Evolutionary conservation across 441 rosid genomes (phyloP), one percentile per base, ranked within the genome.

Genomic region (Populus tomentosa): DNA sequence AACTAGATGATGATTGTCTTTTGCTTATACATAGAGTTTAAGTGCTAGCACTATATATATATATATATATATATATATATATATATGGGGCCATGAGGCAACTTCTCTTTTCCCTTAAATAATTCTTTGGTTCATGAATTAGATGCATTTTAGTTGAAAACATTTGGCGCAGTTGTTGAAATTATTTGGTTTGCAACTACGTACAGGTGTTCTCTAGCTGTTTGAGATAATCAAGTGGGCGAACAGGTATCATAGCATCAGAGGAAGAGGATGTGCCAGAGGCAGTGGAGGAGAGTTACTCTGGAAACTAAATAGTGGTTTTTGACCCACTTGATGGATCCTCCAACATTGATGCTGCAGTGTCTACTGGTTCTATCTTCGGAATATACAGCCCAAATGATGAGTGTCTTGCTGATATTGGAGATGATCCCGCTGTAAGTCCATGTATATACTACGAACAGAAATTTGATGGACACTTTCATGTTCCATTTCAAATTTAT

Each of bases 231-330:
- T 95, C 99, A 72, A 92, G 97, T 71, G 99, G 98, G 61, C 84
- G 98, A 75, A 93, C 98, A 6, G 97, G 97, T 78, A 95, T 95
- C 67, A 93, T 95, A 73, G 98, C 98, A 20, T 95, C 99, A 8
- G 97, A 93, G 80, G 98, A 93, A 88, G 98, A 95, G 85, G 99
- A 95, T 56, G 97, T 95, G 56, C 99, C 99, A 2, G 98, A 93
- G 53, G 97, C 98, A 0, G 99, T 93, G 69, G 97, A 93, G 68
- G 98, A 93, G 82, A 93, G 97, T 72, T 93, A 88, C 89, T 94
- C 98, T 6, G 97, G 97, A 14, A 95, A 95, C 88, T 95, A 93
- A 73, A 88, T 95, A 14, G 97, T 87, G 26, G 98, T 94, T 21
- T 94, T 95, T 71, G 97, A 95, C 76, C 98, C 97, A 4, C 94